These are phyloP conservation scores for Cercospora sesami DNA, from an alignment of 2,329 filamentous ascomycete genomes.

Conservation along the genomic window DNA sequence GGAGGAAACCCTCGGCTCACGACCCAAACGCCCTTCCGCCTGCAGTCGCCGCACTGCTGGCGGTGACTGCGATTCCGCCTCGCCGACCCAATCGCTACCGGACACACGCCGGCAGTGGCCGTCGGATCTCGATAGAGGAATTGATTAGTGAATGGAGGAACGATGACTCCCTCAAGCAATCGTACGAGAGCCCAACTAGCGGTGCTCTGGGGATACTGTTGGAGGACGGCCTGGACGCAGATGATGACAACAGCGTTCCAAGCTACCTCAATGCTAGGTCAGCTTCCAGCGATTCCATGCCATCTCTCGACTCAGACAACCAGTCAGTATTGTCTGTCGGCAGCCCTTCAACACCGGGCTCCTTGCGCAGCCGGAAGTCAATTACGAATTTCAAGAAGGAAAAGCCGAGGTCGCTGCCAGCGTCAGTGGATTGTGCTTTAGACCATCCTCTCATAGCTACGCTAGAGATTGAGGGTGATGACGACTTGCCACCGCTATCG, in stretches of 20 bases:
- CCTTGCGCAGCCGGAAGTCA: constrained; percentile 36
- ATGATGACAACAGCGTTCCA: constrained; percentile 43
- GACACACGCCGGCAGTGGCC: constrained; percentile 43
- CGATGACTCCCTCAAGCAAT: constrained; percentile 42
- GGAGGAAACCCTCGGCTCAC: constrained; percentile 36
- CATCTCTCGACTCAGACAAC: constrained; percentile 53
- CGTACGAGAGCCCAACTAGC: constrained; percentile 32
- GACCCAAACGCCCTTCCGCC: constrained; percentile 51
- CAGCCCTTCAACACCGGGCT: constrained; percentile 46
- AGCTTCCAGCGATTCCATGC: constrained; percentile 59
- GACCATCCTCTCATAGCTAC: constrained; percentile 59
- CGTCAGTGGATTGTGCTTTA: constrained; percentile 54
- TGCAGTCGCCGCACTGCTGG: constrained; percentile 59
- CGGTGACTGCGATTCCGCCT: constrained; percentile 60
- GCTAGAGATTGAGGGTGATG: constrained; percentile 35
- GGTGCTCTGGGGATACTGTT: constrained; percentile 56
- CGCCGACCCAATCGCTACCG: constrained; percentile 44
- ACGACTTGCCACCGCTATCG: constrained; percentile 34
- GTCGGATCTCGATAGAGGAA: constrained; percentile 57
- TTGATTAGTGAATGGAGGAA: constrained; percentile 57
- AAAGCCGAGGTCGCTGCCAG: constrained; percentile 52
- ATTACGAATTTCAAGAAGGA: constrained; percentile 46
- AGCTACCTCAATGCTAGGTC: constrained; percentile 50
- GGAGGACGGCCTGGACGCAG: constrained; percentile 53
- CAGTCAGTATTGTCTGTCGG: constrained; percentile 49